Evolutionary conservation across 331 rosid species (phyloP), one percentile per base, ranked within the genome.

Genomic region (Telfairia occidentalis): DNA sequence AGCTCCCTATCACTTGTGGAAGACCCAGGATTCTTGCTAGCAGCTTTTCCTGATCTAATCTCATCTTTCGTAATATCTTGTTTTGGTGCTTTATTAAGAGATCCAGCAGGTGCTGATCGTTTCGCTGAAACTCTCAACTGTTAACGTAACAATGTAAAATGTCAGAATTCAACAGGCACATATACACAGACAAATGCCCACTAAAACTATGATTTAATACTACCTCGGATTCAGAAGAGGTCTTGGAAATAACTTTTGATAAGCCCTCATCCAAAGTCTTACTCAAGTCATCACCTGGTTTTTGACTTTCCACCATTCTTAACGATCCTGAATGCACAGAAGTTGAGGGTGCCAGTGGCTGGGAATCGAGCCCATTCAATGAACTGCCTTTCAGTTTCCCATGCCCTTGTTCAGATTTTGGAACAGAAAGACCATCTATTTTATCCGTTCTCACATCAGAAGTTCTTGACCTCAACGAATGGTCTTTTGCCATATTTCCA

Each of bases 51-150:
- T 76, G 97, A 83, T 82, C 93, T 92, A 74, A 81, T 76, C 58
- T 95, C 99, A 66, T 87, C 99, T 88, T 92, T 95, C 38, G 75
- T 40, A 76, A 80, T 72, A 80, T 95, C 97, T 82, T 90, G 99
- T 80, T 92, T 95, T 23, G 87, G 78, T 12, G 89, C 64, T 86
- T 90, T 95, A 32, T 82, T 71, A 64, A 89, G 84, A 12, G 90
- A 84, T 26, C 86, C 89, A 77, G 87, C 80, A 75, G 93, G 77
- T 67, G 43, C 82, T 26, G 93, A 74, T 24, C 96, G 92, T 83
- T 92, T 95, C 35, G 85, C 81, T 58, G 89, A 82, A 76, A 80
- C 74, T 81, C 89, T 90, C 61, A 84, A 77, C 99, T 95, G 90
- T 79, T 80, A 85, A 75, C 23, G 78, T 74, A 66, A 76, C 23